Evolutionary conservation across 306 rosid species (phyloP), one percentile per base, ranked within the genome.

Genomic region (Canavalia ensiformis): DNA sequence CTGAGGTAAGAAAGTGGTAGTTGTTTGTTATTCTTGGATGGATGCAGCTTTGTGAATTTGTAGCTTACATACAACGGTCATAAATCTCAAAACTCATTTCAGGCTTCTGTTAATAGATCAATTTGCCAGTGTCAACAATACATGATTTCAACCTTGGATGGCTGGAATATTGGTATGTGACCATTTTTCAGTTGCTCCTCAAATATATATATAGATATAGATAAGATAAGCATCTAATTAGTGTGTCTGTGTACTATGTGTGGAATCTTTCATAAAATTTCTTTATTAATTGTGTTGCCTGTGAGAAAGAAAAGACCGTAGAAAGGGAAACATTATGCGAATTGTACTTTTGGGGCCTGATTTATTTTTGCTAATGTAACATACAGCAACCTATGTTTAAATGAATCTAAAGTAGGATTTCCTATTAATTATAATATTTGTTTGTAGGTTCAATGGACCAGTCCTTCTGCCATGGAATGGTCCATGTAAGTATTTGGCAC

Each of bases 11-110:
- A 46, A 44, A 42, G 55, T 46, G 51, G 44, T 44, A 41, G 67
- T 70, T 77, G 12, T 75, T 59, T 78, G 28, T 64, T 74, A 49
- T 67, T 79, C 77, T 79, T 84, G 77, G 51, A 78, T 55, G 47
- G 57, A 4, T 8, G 13, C 45, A 65, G 55, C 30, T 10, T 76
- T 74, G 54, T 58, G 74, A 79, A 66, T 66, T 66, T 49, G 73
- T 73, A 58, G 59, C 81, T 45, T 70, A 6, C 34, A 29, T 5
- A 42, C 41, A 4, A 55, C 33, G 10, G 30, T 65, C 31, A 42
- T 74, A 74, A 54, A 58, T 79, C 47, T 67, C 62, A 57, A 73
- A 74, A 63, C 45, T 33, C n/a, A 34, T 49, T 57, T 58, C 71
- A 10, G 57, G 74, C 74, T 84, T 50, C 74, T 74, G 50, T 42